Evolutionary conservation across 163 green algal species (phyloP).

Genomic region (Trebouxia gelatinosa): DNA sequence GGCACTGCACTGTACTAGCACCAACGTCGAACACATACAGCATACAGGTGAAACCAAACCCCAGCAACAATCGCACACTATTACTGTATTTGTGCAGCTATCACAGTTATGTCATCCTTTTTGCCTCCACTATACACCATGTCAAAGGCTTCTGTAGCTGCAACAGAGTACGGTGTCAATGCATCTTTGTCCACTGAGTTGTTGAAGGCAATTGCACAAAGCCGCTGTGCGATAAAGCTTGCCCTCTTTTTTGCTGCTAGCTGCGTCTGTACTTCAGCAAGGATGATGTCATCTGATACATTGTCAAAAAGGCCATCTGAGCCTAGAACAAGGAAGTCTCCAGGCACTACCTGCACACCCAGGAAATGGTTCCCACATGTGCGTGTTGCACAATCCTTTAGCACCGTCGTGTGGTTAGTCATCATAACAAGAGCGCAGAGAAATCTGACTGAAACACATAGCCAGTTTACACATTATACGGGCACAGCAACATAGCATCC

Average conservation of each 20-base stretch:
- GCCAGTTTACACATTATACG: no score
- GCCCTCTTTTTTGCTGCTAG: not conserved
- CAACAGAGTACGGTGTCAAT: slow-evolving; percentile 83
- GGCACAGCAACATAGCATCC: no score
- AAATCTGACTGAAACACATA: no score
- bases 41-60: no score
- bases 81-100: slow-evolving; percentile 60
- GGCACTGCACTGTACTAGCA: no score
- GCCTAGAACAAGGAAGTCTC: slow-evolving; percentile 83
- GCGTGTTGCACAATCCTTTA: no score
- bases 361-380: no score
- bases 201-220: slow-evolving; percentile 64
- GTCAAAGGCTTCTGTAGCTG: slow-evolving; percentile 86
- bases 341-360: slow-evolving; percentile 47
- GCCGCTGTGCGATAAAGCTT: slow-evolving; percentile 37
- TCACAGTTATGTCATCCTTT: slow-evolving; percentile 89
- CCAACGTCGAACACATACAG: no score
- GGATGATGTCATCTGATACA: slow-evolving; percentile 67
- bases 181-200: slow-evolving; percentile 68
- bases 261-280: slow-evolving; percentile 31
- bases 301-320: slow-evolving; percentile 92
- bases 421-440: no score
- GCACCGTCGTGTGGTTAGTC: no score
- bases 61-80: no score
- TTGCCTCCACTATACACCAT: slow-evolving; percentile 95